phyloP scores from a whole-genome alignment of 2,329 filamentous ascomycete genomes.

The Alternaria sp. region DNA sequence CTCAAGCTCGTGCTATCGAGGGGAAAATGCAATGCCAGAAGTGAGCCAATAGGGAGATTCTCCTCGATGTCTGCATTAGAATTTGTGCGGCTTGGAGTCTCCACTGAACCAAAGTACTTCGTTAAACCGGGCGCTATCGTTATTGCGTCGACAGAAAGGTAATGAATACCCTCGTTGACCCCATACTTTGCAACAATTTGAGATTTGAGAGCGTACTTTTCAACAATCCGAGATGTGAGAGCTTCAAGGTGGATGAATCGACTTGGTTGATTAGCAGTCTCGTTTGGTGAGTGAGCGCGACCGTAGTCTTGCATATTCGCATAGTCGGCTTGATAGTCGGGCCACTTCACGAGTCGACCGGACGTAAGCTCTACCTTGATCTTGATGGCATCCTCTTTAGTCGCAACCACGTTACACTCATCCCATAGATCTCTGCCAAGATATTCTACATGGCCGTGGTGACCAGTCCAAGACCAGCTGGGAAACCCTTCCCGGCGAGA shows the following conservation, averaged over 20 bases:
- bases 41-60: neutral
- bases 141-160: neutral
- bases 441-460: neutral
- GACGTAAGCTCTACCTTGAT: neutral
- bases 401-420: too few relatives aligned
- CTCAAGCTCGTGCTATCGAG: neutral
- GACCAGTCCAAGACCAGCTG: neutral
- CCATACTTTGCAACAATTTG: neutral
- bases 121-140: too few relatives aligned
- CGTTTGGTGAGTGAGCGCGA: neutral
- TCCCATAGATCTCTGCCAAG: too few relatives aligned
- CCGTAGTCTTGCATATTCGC: neutral
- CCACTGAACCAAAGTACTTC: neutral
- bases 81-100: rapidly evolving
- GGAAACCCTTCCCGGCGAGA: neutral
- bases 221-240: neutral
- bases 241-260: neutral
- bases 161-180: rapidly evolving
- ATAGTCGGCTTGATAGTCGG: neutral
- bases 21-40: neutral
- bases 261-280: neutral
- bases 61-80: neutral
- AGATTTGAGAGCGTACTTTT: neutral
- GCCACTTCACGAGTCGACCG: neutral
- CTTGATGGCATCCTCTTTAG: neutral